Percentiles rank a stretch among this genome's conserved stretches.
Evolutionary conservation across 805 yeast genomes (phyloP).

Genomic region (Sugiyamaella mastotermitis): DNA sequence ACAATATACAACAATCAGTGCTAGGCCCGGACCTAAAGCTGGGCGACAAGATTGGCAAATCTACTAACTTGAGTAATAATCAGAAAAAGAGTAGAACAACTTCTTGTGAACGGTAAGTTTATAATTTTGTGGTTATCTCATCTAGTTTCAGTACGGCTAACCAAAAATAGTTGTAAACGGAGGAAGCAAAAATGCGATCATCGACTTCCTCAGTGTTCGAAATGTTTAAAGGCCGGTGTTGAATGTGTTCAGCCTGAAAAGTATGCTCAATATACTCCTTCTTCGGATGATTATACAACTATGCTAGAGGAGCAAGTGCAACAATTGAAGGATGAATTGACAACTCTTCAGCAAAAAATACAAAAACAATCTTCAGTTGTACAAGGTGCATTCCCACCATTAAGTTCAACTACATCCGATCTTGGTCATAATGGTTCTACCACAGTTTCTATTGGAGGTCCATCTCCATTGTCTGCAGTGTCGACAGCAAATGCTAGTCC

Average conservation of each 20-base stretch:
- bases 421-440: not conserved
- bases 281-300: slow-evolving; percentile 47
- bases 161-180: slow-evolving; percentile 16
- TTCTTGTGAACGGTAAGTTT: slow-evolving; percentile 22
- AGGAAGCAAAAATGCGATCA: slow-evolving; percentile 46
- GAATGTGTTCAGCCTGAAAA: slow-evolving; percentile 60
- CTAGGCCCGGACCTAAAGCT: too few species aligned
- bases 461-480: too few species aligned
- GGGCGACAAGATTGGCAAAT: slow-evolving; percentile 1
- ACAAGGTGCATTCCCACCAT: too few species aligned
- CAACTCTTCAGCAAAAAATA: slow-evolving; percentile 21
- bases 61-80: slow-evolving; percentile 1
- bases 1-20: too few species aligned
- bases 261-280: slow-evolving; percentile 40
- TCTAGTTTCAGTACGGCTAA: not conserved
- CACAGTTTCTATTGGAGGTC: not conserved
- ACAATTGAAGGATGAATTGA: slow-evolving; percentile 39
- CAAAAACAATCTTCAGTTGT: not conserved
- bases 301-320: slow-evolving; percentile 51
- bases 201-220: slow-evolving; percentile 56
- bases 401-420: not conserved
- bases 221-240: slow-evolving; percentile 58
- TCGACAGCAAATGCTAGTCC: not conserved
- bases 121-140: not conserved
- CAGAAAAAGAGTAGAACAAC: slow-evolving; percentile 20